Conservation (phyloP, 2,329 filamentous ascomycete species). For the Fusarium liriodendri region DNA sequence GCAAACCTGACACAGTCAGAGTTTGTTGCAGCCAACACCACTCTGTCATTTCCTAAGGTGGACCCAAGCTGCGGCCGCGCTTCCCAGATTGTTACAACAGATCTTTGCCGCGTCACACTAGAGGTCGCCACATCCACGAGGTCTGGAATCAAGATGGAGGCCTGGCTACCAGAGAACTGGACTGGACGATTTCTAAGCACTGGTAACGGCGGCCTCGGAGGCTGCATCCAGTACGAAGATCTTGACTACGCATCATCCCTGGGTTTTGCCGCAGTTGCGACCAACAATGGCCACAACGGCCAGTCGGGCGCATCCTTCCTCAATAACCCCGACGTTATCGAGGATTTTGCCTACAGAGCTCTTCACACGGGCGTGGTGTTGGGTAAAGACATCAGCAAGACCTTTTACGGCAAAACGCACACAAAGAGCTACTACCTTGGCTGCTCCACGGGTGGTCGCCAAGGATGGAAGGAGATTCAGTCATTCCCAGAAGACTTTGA, state of each 20-base stretch:
- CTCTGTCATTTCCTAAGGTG: slow-evolving; percentile 46
- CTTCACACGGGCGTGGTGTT: slow-evolving; percentile 61
- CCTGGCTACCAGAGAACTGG: slow-evolving; percentile 61
- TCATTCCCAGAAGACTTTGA: slow-evolving; percentile 67
- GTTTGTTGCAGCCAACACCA: slow-evolving; percentile 9
- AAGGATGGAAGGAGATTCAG: slow-evolving; percentile 66
- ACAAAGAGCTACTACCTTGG: slow-evolving; percentile 66
- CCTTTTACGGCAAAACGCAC: slow-evolving; percentile 57
- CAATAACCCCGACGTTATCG: slow-evolving; percentile 50
- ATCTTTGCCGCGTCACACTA: slow-evolving; percentile 36
- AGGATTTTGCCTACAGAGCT: slow-evolving; percentile 51
- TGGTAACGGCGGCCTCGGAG: slow-evolving; percentile 61
- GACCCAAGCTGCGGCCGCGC: slow-evolving; percentile 50
- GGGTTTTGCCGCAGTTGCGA: slow-evolving; percentile 60
- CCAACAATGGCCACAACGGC: slow-evolving; percentile 64
- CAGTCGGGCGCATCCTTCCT: slow-evolving; percentile 48
- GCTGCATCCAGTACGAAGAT: slow-evolving; percentile 61
- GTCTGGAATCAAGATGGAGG: slow-evolving; percentile 58
- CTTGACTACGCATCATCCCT: slow-evolving; percentile 56
- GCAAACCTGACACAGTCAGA: not conserved
- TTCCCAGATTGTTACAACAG: slow-evolving; percentile 30
- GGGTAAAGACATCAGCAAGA: slow-evolving; percentile 59
- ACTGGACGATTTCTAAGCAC: slow-evolving; percentile 57
- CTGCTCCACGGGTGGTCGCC: slow-evolving; percentile 70
- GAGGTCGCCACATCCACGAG: slow-evolving; percentile 48